Evolutionary conservation across 345 rosid genomes (phyloP).

Genomic region (Pelargonium nanum): DNA sequence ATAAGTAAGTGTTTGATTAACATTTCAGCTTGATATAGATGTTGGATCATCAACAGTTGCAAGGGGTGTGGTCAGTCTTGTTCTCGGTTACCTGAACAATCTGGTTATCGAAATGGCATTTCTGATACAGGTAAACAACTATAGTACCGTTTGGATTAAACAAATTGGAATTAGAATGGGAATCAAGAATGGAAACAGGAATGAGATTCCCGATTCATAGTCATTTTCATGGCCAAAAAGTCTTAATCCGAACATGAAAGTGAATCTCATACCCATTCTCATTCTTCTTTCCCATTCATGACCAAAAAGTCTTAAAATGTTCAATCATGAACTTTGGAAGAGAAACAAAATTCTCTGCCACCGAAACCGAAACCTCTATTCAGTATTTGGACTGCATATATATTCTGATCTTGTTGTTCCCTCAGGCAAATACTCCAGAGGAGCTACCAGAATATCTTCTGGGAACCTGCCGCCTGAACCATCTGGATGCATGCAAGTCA

Average conservation of each 20-base stretch:
- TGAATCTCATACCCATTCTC: too few species aligned
- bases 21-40: constrained; percentile 60
- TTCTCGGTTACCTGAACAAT: constrained; percentile 73
- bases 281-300: too few species aligned
- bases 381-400: neutral
- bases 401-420: constrained; percentile 9
- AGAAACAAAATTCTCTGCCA: too few species aligned
- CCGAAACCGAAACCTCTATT: too few species aligned
- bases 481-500: constrained; percentile 58
- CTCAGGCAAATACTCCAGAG: constrained; percentile 73
- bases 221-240: too few species aligned
- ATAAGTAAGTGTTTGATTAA: neutral
- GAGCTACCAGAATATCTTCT: constrained; percentile 82
- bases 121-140: constrained; percentile 54
- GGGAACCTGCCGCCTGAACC: constrained; percentile 74
- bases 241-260: too few species aligned
- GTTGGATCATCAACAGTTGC: constrained; percentile 92
- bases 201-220: too few species aligned
- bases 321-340: neutral
- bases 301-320: too few species aligned
- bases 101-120: constrained; percentile 91
- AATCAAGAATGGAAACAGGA: too few species aligned
- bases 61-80: constrained; percentile 70
- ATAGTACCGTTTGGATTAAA: neutral
- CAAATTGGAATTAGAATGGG: too few species aligned